Evolutionary conservation across 2,329 filamentous ascomycete species (phyloP), one percentile per base, ranked within the genome.

Genomic region (Colletotrichum tropicicola): DNA sequence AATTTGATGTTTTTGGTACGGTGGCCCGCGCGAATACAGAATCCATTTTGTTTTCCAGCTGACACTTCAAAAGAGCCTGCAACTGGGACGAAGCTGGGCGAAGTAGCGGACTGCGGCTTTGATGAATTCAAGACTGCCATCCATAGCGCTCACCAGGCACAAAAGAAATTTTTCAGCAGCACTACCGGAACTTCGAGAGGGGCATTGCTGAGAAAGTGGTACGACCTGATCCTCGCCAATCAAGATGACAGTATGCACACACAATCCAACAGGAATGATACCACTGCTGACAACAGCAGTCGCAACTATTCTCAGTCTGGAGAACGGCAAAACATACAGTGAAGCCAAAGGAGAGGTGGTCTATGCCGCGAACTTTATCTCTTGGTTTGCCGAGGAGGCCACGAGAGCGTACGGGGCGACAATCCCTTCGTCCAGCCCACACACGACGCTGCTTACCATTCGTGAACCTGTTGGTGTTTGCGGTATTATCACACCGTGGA

Each of bases 401-500:
- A 80, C 83, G 60, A 73, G 75, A 37, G 71, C 82, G 15, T 90
- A 72, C 81, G 91, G 91, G 13, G 90, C 6, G 84, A 87, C 49
- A 7, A 55, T 51, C 23, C 54, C 59, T 2, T 63, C 89, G 1
- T 80, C 90, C 0, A 78, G 45, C 15, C 39, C 59, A 1, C 83
- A 85, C 7, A 90, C 89, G 73, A 79, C 87, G 12, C 80, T 91
- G 5, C 86, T 89, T 68, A 91, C 88, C 0, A 74, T 89, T 17
- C 35, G 35, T 58, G 85, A 92, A 75, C 89, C 90, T 0, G 85
- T 92, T 7, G 89, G 90, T 59, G 89, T 91, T 2, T 88, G 85
- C 69, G 89, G 87, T 32, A 76, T 91, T 39, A 89, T 92, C 68
- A 90, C 88, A 10, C 90, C 89, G 32, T 85, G 86, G 87, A 89